Conservation (phyloP, 2,329 filamentous ascomycete genomes). For the Diaporthe ampelina region DNA sequence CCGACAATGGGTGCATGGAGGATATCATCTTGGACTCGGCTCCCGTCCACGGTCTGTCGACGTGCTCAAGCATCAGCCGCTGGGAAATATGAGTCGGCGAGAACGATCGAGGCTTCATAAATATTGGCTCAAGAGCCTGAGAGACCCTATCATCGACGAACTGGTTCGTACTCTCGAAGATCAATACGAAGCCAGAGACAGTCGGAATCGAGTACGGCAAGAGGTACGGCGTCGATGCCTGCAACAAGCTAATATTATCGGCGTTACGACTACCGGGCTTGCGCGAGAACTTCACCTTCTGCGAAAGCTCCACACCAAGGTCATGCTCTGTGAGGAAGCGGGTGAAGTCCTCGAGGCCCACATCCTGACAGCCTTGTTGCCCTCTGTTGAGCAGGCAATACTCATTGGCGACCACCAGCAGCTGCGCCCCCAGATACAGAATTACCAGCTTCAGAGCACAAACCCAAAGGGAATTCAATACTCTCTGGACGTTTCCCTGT, state of each 20-base stretch:
- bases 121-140: too few relatives aligned
- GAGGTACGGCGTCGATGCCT: conserved; percentile 57
- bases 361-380: conserved; percentile 70
- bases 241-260: conserved; percentile 62
- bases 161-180: too few relatives aligned
- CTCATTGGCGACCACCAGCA: conserved; percentile 76
- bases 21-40: too few relatives aligned
- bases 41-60: too few relatives aligned
- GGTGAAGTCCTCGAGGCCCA: conserved; percentile 78
- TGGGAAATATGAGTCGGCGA: too few relatives aligned
- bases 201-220: conserved; percentile 24
- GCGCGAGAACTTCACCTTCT: conserved; percentile 66
- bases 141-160: too few relatives aligned
- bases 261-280: conserved; percentile 72
- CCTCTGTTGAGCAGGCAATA: conserved; percentile 72
- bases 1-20: conserved; percentile 44
- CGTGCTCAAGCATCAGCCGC: too few relatives aligned
- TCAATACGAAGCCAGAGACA: conserved; percentile 32
- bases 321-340: conserved; percentile 77
- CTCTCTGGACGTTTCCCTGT: conserved; percentile 71
- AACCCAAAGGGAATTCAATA: conserved; percentile 63
- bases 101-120: too few relatives aligned
- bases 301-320: conserved; percentile 63
- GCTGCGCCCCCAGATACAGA: conserved; percentile 70
- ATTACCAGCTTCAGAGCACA: conserved; percentile 66